Base-by-base conservation (phyloP, 768 basidiomycete genomes). In the Lepiota brunneoincarnata region DNA sequence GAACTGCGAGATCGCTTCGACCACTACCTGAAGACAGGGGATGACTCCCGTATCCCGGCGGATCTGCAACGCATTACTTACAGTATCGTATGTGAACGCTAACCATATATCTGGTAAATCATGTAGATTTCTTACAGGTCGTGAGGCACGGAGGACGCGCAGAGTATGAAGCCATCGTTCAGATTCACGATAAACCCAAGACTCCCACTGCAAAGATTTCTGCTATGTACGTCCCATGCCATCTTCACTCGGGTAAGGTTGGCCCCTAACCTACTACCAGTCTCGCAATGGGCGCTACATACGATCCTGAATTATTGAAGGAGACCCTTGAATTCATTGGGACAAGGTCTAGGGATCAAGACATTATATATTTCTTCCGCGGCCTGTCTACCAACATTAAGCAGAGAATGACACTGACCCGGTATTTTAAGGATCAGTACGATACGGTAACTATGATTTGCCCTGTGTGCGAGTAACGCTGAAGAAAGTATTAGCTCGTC, bases 31-130 rank as follows among this genome's bases (percentile, higher is more conserved):
- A 76, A 81, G 55, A 89, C 83, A 12, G 82, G 82, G 6, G 89
- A 96, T 63, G 82, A 87, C 61, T 86, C 86, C 0, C 74, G 69
- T 49, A 91, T 98, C 59, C 91, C 92, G 6, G 79, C 83, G 23
- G 95, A 98, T 70, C 70, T 98, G 42, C 79, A 87, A 59, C 63
- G 73, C 24, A 69, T 77, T 38, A 81, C 82, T 38, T 86, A 76
- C 67, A 60, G 65, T 24, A 75, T 70, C 47, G 87, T 88, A 59
- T 14, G 80, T 64, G 6, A 12, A 39, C 26, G n/a, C 21, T 48
- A 26, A 47, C 23, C 4, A 17, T 17, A 31, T 17, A 26, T 20
- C 15, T 40, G 23, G 26, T 42, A 36, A 28, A 17, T 43, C 39
- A 35, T 18, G 46, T 17, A 48, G 39, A 37, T 37, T 51, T 28